A percentile compares a stretch with the other conserved stretches of the same genome.
phyloP scores from a whole-genome alignment of 306 rosid species.

The Inga oerstediana region DNA sequence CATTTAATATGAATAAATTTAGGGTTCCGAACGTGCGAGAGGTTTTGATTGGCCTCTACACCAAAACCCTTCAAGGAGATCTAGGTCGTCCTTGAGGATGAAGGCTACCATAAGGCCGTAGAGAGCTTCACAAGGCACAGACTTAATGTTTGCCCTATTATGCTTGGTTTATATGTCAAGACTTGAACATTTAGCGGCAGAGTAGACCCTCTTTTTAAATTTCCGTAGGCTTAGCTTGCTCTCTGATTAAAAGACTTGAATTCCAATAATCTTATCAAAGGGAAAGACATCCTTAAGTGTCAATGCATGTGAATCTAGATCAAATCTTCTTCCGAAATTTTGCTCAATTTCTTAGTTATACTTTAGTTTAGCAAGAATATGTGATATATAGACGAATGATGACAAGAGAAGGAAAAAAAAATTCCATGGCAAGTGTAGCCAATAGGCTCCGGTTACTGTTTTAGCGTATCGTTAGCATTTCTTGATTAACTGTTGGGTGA shows the following conservation, averaged over 20 bases:
- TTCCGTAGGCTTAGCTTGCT: not conserved
- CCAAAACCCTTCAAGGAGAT: constrained; percentile 77
- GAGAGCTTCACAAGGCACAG: constrained; percentile 81
- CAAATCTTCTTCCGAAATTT: not conserved
- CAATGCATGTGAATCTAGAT: not conserved
- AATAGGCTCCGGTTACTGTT: not conserved
- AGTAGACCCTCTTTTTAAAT: too few relatives aligned
- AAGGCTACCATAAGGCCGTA: constrained; percentile 82
- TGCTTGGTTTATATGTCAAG: too few relatives aligned
- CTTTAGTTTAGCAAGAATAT: not conserved
- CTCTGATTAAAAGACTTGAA: not conserved
- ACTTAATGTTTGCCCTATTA: constrained; percentile 12
- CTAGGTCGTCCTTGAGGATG: constrained; percentile 81
- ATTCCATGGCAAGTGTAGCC: not conserved
- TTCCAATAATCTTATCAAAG: not conserved
- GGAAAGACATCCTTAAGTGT: not conserved
- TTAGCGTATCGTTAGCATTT: not conserved
- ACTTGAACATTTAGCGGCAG: too few relatives aligned
- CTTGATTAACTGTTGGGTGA: not conserved
- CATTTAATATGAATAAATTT: too few relatives aligned
- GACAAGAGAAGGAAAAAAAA: not conserved
- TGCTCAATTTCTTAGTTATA: not conserved
- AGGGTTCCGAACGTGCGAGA: constrained; percentile 74
- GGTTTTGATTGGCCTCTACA: constrained; percentile 65
- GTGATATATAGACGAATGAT: not conserved